Evolutionary conservation across 2,329 filamentous ascomycete species (phyloP).

Genomic region (Clonostachys byssicola): DNA sequence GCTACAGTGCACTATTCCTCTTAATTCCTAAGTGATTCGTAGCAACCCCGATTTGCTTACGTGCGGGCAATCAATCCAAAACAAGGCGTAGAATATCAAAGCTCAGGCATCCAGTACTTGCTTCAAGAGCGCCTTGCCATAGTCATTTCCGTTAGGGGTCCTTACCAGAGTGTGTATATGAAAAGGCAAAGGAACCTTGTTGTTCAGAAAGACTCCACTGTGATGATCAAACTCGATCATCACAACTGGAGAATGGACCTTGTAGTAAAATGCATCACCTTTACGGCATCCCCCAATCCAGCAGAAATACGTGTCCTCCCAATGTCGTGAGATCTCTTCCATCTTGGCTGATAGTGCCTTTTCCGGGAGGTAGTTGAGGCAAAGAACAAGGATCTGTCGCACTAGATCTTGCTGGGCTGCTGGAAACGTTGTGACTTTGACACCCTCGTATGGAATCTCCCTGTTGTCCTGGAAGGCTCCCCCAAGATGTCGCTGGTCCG

Average conservation of each 20-base stretch:
- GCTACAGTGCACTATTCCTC: too few species aligned
- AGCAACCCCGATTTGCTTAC: too few species aligned
- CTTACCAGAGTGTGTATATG: slow-evolving; percentile 72
- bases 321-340: slow-evolving; percentile 44
- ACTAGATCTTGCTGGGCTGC: too few species aligned
- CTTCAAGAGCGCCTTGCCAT: slow-evolving; percentile 43
- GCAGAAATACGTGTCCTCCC: slow-evolving; percentile 67
- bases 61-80: too few species aligned
- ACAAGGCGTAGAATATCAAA: too few species aligned
- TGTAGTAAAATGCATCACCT: slow-evolving; percentile 69
- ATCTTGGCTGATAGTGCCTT: slow-evolving; percentile 49
- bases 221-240: slow-evolving; percentile 75
- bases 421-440: slow-evolving; percentile 26
- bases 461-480: slow-evolving; percentile 75
- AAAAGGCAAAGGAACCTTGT: slow-evolving; percentile 67
- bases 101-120: too few species aligned
- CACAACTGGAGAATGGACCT: slow-evolving; percentile 70
- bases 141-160: slow-evolving; percentile 71
- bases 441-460: slow-evolving; percentile 67
- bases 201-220: slow-evolving; percentile 70
- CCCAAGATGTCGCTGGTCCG: slow-evolving; percentile 72
- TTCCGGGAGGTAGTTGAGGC: slow-evolving; percentile 37
- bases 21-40: too few species aligned
- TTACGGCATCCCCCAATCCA: slow-evolving; percentile 70
- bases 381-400: too few species aligned